These are phyloP conservation scores for Neurospora sp. DNA, from an alignment of 495 filamentous ascomycete genomes.

Conservation along the genomic window DNA sequence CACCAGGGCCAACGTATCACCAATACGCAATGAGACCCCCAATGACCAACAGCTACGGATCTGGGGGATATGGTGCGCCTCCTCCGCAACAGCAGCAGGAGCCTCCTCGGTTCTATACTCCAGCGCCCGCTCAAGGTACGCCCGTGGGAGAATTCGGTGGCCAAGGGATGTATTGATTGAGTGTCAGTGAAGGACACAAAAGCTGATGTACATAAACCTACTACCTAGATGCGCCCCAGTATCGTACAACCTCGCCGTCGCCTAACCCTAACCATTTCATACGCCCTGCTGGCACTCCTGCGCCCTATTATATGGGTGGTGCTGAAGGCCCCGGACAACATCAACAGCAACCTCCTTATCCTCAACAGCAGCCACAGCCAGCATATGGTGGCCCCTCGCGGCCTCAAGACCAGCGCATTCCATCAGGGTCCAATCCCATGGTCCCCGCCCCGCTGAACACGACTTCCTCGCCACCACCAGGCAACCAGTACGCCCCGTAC, in stretches of 20 bases:
- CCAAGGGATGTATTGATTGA: conserved; percentile 17
- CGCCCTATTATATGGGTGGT: conserved; percentile 37
- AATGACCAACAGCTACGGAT: conserved; percentile 52
- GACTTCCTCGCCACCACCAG: conserved; percentile 29
- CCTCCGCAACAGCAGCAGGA: conserved; percentile 47
- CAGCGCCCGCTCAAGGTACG: conserved; percentile 36
- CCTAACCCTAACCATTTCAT: conserved; percentile 33
- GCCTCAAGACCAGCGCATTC: conserved; percentile 25
- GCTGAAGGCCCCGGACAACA: conserved; percentile 31
- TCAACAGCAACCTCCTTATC: conserved; percentile 16
- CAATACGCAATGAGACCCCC: conserved; percentile 58
- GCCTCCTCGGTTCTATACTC: conserved; percentile 61
- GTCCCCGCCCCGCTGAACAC: conserved; percentile 32
- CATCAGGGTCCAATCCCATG: conserved; percentile 27
- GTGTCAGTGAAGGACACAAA: conserved; percentile 1
- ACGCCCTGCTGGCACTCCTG: conserved; percentile 19
- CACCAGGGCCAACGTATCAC: conserved; percentile 52
- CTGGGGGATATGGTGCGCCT: conserved; percentile 32
- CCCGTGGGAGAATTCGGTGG: conserved; percentile 17
- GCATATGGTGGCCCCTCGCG: conserved; percentile 28
- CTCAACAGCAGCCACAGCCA: conserved; percentile 25
- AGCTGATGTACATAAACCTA: conserved; percentile 18
- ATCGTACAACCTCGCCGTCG: conserved; percentile 35
- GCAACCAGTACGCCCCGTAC: conserved; percentile 31
- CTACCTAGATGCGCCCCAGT: conserved; percentile 24